Conservation (phyloP, 2,329 filamentous ascomycete genomes). For the Harringtonia lauricola region DNA sequence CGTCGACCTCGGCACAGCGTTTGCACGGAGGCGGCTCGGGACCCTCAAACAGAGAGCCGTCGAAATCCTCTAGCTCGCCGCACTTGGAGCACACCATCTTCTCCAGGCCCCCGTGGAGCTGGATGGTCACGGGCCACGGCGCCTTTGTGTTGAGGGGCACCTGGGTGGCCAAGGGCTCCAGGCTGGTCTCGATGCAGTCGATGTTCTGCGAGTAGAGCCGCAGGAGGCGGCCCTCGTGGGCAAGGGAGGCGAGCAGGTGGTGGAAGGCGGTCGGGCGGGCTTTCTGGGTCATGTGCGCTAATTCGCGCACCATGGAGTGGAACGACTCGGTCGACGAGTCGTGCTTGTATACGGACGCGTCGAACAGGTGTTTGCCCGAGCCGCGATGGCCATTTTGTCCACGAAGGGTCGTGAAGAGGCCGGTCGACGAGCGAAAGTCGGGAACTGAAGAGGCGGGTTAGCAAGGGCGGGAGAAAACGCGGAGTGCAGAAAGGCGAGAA, state of each 20-base stretch:
- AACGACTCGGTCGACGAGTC: conserved; percentile 81
- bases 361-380: conserved; percentile 91
- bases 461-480: conserved; percentile 4
- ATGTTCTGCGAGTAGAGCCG: conserved; percentile 96
- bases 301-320: conserved; percentile 88
- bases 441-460: conserved; percentile 51
- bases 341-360: conserved; percentile 94
- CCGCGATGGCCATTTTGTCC: conserved; percentile 83
- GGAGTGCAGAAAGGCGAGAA: conserved; percentile 1
- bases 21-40: conserved; percentile 72
- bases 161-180: conserved; percentile 67
- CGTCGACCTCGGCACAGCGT: conserved; percentile 63
- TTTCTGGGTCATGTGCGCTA: conserved; percentile 66
- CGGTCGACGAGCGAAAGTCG: conserved; percentile 86
- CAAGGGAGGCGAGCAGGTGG: conserved; percentile 82
- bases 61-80: conserved; percentile 61
- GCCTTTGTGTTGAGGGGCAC: conserved; percentile 74
- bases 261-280: conserved; percentile 84
- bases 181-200: conserved; percentile 80
- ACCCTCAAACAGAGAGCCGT: conserved; percentile 71
- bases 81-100: conserved; percentile 98
- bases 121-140: conserved; percentile 87
- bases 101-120: conserved; percentile 84
- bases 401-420: conserved; percentile 77
- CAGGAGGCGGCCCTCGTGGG: conserved; percentile 74